Conservation (phyloP, 768 basidiomycete genomes). For the Xerocomellus dryophilus region DNA sequence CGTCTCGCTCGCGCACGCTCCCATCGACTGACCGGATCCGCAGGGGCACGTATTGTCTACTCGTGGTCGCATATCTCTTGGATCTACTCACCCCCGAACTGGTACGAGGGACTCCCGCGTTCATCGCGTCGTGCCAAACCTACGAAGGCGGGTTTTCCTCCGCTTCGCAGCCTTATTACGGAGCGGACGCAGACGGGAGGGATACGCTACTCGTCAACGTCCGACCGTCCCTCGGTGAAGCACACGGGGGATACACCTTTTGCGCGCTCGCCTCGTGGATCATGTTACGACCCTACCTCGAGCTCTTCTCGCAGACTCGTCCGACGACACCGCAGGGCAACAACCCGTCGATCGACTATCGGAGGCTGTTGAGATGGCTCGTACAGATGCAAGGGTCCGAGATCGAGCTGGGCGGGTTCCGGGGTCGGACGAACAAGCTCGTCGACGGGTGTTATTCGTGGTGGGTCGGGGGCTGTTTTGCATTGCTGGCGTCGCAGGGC, state of each 20-base stretch:
- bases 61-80: conserved; percentile 78
- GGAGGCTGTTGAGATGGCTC: conserved; percentile 72
- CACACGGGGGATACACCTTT: conserved; percentile 97
- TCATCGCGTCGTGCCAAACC: conserved; percentile 89
- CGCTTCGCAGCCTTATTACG: conserved; percentile 67
- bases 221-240: conserved; percentile 85
- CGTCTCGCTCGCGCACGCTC: conserved; percentile 12
- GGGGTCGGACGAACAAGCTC: conserved; percentile 94
- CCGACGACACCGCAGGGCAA: not conserved
- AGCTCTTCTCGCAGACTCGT: not conserved
- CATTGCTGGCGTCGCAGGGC: conserved; percentile 63
- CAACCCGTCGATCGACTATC: conserved; percentile 50
- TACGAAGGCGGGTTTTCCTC: conserved; percentile 96
- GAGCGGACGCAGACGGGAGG: conserved; percentile 19
- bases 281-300: conserved; percentile 61
- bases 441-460: conserved; percentile 99
- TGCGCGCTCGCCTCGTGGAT: conserved; percentile 87
- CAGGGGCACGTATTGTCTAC: conserved; percentile 93
- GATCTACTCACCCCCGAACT: conserved; percentile 89
- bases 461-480: conserved; percentile 95
- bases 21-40: not conserved
- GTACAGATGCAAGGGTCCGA: conserved; percentile 81
- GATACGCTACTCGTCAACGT: conserved; percentile 40
- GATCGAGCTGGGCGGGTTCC: conserved; percentile 87
- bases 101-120: conserved; percentile 67